phyloP scores from a whole-genome alignment of 176 grass and related monocot species.

The Pontederia crassipes region DNA sequence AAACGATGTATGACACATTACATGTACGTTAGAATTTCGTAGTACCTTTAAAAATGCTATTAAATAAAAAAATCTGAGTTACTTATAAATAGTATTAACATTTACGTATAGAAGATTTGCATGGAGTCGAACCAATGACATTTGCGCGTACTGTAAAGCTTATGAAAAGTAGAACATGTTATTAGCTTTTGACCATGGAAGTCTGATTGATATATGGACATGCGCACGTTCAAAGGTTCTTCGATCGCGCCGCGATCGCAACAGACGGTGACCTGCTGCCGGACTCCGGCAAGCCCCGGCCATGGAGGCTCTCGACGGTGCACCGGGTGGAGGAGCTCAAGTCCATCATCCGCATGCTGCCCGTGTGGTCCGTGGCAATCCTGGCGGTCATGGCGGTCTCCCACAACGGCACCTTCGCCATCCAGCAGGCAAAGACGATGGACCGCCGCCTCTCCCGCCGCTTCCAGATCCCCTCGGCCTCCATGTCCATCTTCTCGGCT shows the following conservation, averaged over 20 bases:
- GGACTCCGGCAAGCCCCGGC: slow-evolving; percentile 3
- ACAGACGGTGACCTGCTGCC: not conserved
- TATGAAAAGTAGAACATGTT: too few species aligned
- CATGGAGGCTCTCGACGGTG: slow-evolving; percentile 8
- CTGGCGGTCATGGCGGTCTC: not conserved
- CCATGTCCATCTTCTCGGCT: slow-evolving; percentile 12
- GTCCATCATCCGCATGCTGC: slow-evolving; percentile 14
- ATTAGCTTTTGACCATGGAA: too few species aligned
- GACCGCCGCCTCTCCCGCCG: slow-evolving; percentile 4
- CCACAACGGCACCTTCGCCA: slow-evolving; percentile 3
- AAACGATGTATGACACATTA: too few species aligned
- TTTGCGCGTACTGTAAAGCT: too few species aligned
- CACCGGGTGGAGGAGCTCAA: slow-evolving; percentile 20
- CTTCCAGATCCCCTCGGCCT: slow-evolving; percentile 8
- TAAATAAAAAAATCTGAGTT: too few species aligned
- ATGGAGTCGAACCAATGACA: too few species aligned
- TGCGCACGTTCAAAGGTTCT: not conserved
- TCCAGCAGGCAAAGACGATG: slow-evolving; percentile 15
- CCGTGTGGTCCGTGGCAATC: slow-evolving; percentile 7
- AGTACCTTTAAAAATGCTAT: too few species aligned
- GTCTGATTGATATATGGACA: not conserved
- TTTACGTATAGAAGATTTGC: too few species aligned
- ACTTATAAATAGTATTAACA: too few species aligned
- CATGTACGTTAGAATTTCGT: too few species aligned
- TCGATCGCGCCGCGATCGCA: slow-evolving; percentile 14